A percentile compares a stretch with the other conserved stretches of the same genome.
phyloP scores from a whole-genome alignment of 352 stramenopile species.

The Pythium myriotylum region DNA sequence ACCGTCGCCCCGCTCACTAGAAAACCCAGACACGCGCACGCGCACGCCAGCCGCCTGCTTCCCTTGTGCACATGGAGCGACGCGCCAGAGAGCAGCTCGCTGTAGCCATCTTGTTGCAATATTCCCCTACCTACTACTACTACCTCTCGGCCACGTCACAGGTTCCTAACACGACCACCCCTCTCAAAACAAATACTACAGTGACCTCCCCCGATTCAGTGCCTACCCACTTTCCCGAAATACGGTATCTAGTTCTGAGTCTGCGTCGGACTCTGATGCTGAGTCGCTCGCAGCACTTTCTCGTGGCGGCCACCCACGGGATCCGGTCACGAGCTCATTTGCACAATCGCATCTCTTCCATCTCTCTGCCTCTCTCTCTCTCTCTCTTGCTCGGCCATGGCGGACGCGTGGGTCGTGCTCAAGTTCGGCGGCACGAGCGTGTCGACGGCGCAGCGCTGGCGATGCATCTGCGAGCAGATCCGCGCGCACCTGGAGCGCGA shows the following conservation, averaged over 20 bases:
- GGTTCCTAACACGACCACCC: conserved; percentile 19
- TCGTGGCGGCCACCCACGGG: conserved; percentile 14
- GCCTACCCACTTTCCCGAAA: no score
- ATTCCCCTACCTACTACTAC: background rate
- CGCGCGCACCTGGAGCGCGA: conserved; percentile 47
- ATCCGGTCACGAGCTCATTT: no score
- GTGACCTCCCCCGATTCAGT: background rate
- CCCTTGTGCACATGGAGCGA: no score
- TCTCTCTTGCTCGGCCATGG: no score
- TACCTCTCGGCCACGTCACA: conserved; percentile 7
- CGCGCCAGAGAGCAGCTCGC: no score
- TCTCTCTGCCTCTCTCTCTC: background rate
- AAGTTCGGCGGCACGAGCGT: conserved; percentile 92
- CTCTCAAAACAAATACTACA: background rate
- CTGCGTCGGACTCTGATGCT: conserved; percentile 5
- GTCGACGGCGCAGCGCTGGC: conserved; percentile 76
- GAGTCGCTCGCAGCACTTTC: conserved; percentile 26
- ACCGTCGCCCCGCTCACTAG: no score
- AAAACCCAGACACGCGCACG: no score
- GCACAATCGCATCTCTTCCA: conserved; percentile 8
- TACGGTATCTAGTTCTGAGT: no score
- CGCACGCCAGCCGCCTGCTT: no score
- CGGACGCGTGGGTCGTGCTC: conserved; percentile 76
- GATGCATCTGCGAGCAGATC: conserved; percentile 78
- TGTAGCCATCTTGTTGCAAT: conserved; percentile 27